Conservation (phyloP, 306 rosid species). For the Vigna unguiculata region DNA sequence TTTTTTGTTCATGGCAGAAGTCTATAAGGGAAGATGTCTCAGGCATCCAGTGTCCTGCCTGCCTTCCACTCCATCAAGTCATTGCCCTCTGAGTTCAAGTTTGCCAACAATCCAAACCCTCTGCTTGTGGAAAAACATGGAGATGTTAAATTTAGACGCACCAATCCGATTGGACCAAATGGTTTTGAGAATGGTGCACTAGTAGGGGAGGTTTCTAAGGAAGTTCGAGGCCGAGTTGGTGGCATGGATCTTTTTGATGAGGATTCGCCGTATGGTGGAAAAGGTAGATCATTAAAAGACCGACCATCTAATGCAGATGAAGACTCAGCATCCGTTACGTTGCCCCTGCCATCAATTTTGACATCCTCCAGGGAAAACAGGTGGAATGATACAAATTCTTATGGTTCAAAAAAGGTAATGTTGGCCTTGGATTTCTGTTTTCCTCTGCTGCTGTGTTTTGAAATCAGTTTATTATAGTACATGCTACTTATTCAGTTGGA, state of each 20-base stretch:
- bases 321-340: slow-evolving; percentile 62
- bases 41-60: slow-evolving; percentile 56
- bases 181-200: slow-evolving; percentile 65
- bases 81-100: slow-evolving; percentile 70
- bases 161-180: slow-evolving; percentile 45
- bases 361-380: slow-evolving; percentile 67
- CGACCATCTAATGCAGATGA: slow-evolving; percentile 61
- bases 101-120: slow-evolving; percentile 50
- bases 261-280: slow-evolving; percentile 81
- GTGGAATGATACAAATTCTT: slow-evolving; percentile 87
- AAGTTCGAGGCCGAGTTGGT: slow-evolving; percentile 46
- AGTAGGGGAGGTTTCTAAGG: slow-evolving; percentile 53
- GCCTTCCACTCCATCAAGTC: slow-evolving; percentile 72
- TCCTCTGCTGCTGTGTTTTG: slow-evolving; percentile 29
- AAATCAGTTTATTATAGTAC: slow-evolving; percentile 26
- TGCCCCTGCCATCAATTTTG: slow-evolving; percentile 63
- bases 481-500: slow-evolving; percentile 11
- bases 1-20: slow-evolving; percentile 54
- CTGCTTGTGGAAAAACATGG: slow-evolving; percentile 51
- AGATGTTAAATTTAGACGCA: slow-evolving; percentile 49
- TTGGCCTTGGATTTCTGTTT: slow-evolving; percentile 38
- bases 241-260: slow-evolving; percentile 65
- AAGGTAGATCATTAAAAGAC: slow-evolving; percentile 52
- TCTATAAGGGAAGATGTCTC: slow-evolving; percentile 67
- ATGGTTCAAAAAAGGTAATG: slow-evolving; percentile 85